Evolutionary conservation across 2,329 filamentous ascomycete species (phyloP), one percentile per base, ranked within the genome.

Genomic region (Teratosphaeria epicoccoides): DNA sequence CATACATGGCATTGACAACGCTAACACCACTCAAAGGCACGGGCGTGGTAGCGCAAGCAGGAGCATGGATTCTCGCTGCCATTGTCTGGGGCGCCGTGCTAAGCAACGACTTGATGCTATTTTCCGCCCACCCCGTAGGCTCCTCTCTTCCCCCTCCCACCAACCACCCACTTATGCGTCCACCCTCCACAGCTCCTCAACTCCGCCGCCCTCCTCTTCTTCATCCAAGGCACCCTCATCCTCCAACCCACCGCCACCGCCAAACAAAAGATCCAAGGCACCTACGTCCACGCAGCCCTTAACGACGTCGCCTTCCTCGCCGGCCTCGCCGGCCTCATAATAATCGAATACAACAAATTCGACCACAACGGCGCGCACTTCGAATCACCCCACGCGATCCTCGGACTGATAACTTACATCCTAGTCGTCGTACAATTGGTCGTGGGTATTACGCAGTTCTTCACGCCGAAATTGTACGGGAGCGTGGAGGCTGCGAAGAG

Each of bases 261-360:
- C 1, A 69, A 75, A 14, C 87, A 95, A 71, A 96, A 96, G 71
- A 70, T 70, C 37, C 60, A 73, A 24, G 82, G 81, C 44, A 79
- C 82, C 17, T 70, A 74, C 59, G 67, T 80, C 46, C 91, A 98
- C 70, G 83, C 82, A 23, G 70, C 73, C 11, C 73, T 96, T 58
- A 88, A 89, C 67, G 70, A 81, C 24, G 61, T 87, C 46, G 81
- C 82, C 43, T 71, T 87, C 49, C 71, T 80, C 9, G 65, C 77
- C 49, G 77, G 89, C 47, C 70, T 81, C 47, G 76, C 79, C 14
- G 87, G 86, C 50, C 76, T 88, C 33, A 70, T 79, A 57, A 72
- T 87, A 55, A 90, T 93, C 69, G 84, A 89, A 69, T 78, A 86
- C 68, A 96, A 95, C 78, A 98, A 98, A 69, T 73, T 84, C 57